Percentiles rank a stretch among this genome's conserved stretches.
Evolutionary conservation across 1,284 basidiomycete species (phyloP).

Genomic region (Flammula alnicola): DNA sequence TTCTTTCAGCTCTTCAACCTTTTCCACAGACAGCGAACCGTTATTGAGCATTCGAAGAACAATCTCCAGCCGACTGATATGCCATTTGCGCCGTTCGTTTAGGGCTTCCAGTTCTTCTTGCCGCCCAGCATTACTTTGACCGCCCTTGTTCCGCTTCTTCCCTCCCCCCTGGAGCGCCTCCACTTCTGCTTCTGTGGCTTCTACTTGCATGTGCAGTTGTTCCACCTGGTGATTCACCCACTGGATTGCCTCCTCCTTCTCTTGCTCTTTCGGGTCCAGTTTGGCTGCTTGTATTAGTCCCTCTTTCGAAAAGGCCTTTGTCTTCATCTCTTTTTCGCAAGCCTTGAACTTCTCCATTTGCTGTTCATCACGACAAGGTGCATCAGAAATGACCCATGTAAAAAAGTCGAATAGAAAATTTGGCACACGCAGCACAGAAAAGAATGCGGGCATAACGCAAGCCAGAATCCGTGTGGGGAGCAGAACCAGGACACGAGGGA

Average conservation of each 20-base stretch:
- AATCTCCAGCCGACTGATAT: conserved; percentile 92
- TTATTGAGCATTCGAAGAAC: conserved; percentile 95
- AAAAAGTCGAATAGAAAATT: conserved; percentile 21
- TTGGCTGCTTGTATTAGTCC: conserved; percentile 94
- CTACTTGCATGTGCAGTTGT: conserved; percentile 92
- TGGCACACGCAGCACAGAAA: conserved; percentile 26
- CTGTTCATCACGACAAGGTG: conserved; percentile 49
- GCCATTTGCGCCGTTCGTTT: conserved; percentile 97
- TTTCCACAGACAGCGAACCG: conserved; percentile 85
- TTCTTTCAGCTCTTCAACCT: conserved; percentile 86
- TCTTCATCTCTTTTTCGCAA: conserved; percentile 99
- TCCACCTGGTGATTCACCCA: conserved; percentile 92
- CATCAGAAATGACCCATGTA: conserved; percentile 24
- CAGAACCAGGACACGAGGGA: conserved; percentile 16
- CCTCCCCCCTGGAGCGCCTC: conserved; percentile 86
- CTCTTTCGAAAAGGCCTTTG: conserved; percentile 99
- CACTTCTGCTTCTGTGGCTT: conserved; percentile 94
- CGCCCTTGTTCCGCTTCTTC: conserved; percentile 85
- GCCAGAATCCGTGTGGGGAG: conserved; percentile 14
- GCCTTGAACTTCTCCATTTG: conserved; percentile 99
- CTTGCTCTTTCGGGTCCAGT: conserved; percentile 96
- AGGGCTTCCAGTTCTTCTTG: conserved; percentile 84
- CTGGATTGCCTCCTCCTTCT: conserved; percentile 88
- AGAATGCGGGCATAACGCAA: conserved; percentile 29
- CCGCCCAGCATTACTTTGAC: conserved; percentile 69